These are phyloP conservation scores for carrot (Daucus carota) DNA, from an alignment of 129 eudicot species.

Conservation along the genomic window DH1_v3.0 NC_030383.2:48733001-48733500, in stretches of 20 bases:
- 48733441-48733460: background rate
- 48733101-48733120: background rate
- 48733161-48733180: background rate
- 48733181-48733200: background rate
- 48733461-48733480: background rate
- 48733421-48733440: constrained; percentile 91
- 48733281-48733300: background rate
- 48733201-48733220: background rate
- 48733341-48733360: background rate
- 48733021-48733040: background rate
- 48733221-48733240: background rate
- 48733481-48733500: background rate
- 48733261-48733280: background rate
- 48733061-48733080: background rate
- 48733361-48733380: background rate
- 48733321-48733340: background rate
- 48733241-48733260: background rate
- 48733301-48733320: background rate
- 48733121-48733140: background rate
- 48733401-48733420: constrained; percentile 88
- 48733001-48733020: background rate
- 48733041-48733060: background rate
- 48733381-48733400: constrained; percentile 18
- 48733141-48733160: background rate
- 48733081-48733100: background rate